A percentile compares a stretch with the other conserved stretches of the same genome.
phyloP scores from a whole-genome alignment of 768 basidiomycete species.

The Russula sp. region DNA sequence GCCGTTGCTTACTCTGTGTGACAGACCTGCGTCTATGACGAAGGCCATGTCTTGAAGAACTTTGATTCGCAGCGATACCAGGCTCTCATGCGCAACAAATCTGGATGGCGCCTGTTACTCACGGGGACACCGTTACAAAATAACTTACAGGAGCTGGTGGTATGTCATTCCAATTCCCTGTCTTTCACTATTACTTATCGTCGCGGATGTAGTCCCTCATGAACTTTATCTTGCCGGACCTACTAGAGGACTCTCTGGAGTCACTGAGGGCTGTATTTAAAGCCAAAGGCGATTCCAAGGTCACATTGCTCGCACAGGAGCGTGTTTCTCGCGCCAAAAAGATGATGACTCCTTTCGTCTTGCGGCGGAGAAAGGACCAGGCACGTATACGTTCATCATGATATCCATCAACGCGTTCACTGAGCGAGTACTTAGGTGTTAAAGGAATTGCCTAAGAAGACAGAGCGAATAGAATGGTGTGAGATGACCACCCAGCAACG shows the following conservation, averaged over 20 bases:
- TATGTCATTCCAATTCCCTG: conserved; percentile 42
- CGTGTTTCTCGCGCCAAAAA: conserved; percentile 94
- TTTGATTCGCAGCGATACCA: conserved; percentile 97
- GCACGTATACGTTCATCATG: conserved; percentile 38
- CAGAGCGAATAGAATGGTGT: conserved; percentile 93
- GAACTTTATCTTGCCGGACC: conserved; percentile 94
- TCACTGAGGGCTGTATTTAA: conserved; percentile 94
- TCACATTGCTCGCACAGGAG: conserved; percentile 85
- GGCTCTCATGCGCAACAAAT: conserved; percentile 77
- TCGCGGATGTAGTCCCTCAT: conserved; percentile 70
- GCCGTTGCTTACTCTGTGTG: background rate
- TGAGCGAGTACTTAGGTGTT: conserved; percentile 56
- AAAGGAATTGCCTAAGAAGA: conserved; percentile 88
- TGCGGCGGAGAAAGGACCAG: conserved; percentile 96
- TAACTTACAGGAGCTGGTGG: conserved; percentile 85
- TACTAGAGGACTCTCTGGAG: conserved; percentile 74
- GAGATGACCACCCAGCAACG: conserved; percentile 83
- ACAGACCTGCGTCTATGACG: conserved; percentile 92
- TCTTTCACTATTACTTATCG: background rate
- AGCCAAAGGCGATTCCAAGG: conserved; percentile 87
- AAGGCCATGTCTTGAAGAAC: conserved; percentile 97
- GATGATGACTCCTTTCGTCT: conserved; percentile 99
- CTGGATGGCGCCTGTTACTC: conserved; percentile 85
- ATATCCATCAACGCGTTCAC: background rate
- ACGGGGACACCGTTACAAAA: conserved; percentile 96